These are phyloP conservation scores for Mucor racemosus DNA, from an alignment of 371 early-diverging fungal species.

Conservation along the genomic window DNA sequence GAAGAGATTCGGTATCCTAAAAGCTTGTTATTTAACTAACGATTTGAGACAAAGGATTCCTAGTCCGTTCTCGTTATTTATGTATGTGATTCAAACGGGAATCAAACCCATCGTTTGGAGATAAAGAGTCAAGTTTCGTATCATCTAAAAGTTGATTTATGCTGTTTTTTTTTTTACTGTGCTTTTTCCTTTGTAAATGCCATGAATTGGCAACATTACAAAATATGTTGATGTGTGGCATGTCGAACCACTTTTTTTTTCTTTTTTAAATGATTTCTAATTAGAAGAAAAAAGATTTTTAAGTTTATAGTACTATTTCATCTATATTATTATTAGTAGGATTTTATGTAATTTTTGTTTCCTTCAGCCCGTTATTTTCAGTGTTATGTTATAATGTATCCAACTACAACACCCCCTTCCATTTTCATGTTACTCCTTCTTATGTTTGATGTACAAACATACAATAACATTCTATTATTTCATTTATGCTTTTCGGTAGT, in stretches of 20 bases:
- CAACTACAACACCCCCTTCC: not conserved
- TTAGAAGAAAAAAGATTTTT: not conserved
- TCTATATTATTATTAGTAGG: no score
- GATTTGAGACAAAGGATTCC: slow-evolving; percentile 18
- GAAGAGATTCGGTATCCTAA: not conserved
- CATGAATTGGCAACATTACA: not conserved
- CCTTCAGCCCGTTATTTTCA: slow-evolving; percentile 5
- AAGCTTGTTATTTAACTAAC: slow-evolving; percentile 18
- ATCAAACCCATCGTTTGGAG: slow-evolving; percentile 13
- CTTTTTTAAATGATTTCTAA: not conserved
- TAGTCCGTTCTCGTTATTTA: not conserved
- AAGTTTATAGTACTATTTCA: not conserved
- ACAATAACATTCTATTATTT: slow-evolving; percentile 6
- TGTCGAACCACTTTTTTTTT: slow-evolving; percentile 5
- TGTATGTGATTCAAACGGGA: not conserved
- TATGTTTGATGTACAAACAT: slow-evolving; percentile 4
- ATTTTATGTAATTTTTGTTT: not conserved
- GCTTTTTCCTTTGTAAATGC: no score
- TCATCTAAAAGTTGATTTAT: not conserved
- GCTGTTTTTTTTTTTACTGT: not conserved
- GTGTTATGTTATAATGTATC: not conserved
- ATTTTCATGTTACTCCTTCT: not conserved
- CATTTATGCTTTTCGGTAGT: slow-evolving; percentile 5
- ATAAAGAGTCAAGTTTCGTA: not conserved
- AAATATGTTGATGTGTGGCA: not conserved